These are phyloP conservation scores for Saturnispora galanensis DNA, from an alignment of 805 yeast species.

Conservation along the genomic window DNA sequence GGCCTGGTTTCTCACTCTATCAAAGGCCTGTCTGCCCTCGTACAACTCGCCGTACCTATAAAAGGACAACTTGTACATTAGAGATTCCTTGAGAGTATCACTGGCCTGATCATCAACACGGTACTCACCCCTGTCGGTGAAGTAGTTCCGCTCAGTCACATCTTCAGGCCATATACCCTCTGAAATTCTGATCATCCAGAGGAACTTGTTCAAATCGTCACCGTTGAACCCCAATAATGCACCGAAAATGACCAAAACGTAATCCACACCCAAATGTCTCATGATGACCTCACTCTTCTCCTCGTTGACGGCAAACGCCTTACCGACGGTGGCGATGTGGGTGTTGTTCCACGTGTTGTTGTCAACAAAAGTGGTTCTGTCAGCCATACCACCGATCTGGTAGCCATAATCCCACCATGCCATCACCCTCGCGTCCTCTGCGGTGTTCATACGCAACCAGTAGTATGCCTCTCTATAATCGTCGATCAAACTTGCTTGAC, in stretches of 20 bases:
- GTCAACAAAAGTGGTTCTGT: conserved; percentile 94
- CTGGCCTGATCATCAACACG: conserved; percentile 77
- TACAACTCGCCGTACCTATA: conserved; percentile 72
- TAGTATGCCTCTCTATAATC: conserved; percentile 98
- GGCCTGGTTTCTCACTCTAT: conserved; percentile 82
- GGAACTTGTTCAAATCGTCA: conserved; percentile 90
- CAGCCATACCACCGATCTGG: conserved; percentile 99
- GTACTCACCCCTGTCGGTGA: conserved; percentile 81
- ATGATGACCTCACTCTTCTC: conserved; percentile 82
- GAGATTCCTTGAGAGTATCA: conserved; percentile 73
- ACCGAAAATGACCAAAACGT: conserved; percentile 87
- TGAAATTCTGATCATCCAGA: conserved; percentile 99
- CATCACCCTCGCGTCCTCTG: conserved; percentile 91
- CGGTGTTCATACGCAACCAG: conserved; percentile 97
- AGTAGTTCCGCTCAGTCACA: conserved; percentile 72
- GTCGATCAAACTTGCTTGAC: conserved; percentile 76
- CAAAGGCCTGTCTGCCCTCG: conserved; percentile 52
- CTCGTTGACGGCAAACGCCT: conserved; percentile 89
- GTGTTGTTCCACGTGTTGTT: conserved; percentile 99
- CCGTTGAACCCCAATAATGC: conserved; percentile 91
- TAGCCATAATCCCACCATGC: conserved; percentile 99
- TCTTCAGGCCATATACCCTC: conserved; percentile 99
- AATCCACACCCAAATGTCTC: conserved; percentile 89
- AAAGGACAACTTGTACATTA: conserved; percentile 92
- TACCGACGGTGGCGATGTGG: conserved; percentile 98